A percentile compares a stretch with the other conserved stretches of the same genome.
These are phyloP conservation scores for Eimeria necatrix DNA, from an alignment of 169 alveolate species.

Conservation along the genomic window DNA sequence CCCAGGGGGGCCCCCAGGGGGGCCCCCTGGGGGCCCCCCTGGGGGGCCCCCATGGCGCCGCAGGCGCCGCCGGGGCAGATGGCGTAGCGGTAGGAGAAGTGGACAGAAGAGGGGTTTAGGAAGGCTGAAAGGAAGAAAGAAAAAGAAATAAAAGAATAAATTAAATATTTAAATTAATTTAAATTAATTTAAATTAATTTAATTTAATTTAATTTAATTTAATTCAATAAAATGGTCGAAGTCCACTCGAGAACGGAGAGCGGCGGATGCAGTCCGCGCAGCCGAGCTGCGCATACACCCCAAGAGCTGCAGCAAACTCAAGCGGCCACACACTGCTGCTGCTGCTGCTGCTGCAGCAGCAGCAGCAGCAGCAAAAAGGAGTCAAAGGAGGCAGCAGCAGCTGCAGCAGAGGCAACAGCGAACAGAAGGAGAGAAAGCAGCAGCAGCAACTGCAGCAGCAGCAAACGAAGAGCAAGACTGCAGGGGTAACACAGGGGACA, in stretches of 20 bases:
- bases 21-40: background rate
- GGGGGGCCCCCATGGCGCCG: background rate
- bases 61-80: constrained; percentile 20
- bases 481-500: background rate
- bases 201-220: no score
- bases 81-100: constrained; percentile 19
- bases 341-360: background rate
- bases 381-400: constrained; percentile 8
- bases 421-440: background rate
- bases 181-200: no score
- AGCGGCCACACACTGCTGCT: background rate
- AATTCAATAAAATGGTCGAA: no score
- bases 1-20: background rate
- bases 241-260: no score
- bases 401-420: constrained; percentile 2
- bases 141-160: no score
- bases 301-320: background rate
- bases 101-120: background rate
- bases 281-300: background rate
- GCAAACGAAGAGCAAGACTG: background rate
- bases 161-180: no score
- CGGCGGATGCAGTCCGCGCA: no score
- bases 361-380: background rate
- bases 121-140: background rate
- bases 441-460: background rate